phyloP scores from a whole-genome alignment of 106 monocot species.

The Acanthochlamys bracteata region DNA sequence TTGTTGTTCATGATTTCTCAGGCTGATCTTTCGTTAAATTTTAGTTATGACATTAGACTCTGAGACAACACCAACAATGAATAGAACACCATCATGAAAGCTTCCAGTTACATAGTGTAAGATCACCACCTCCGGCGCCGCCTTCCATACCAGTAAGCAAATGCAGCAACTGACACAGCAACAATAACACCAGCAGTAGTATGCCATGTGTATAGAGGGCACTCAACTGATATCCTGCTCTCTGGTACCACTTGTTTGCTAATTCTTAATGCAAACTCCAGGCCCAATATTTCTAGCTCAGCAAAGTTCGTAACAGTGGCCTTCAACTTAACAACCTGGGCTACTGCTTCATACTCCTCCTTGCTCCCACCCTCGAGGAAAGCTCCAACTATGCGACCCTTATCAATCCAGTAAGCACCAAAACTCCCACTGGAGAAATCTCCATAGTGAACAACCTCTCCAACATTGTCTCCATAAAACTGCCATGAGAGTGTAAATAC shows the following conservation, averaged over 20 bases:
- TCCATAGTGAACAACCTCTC: conserved; percentile 76
- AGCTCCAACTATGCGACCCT: conserved; percentile 52
- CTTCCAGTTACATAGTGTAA: too few species aligned
- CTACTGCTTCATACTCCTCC: conserved; percentile 80
- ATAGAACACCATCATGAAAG: too few species aligned
- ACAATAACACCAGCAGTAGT: conserved; percentile 52
- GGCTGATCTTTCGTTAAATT: too few species aligned
- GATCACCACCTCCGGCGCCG: conserved; percentile 51
- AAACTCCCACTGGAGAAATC: conserved; percentile 50
- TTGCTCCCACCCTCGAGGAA: conserved; percentile 79
- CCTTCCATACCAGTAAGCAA: conserved; percentile 80
- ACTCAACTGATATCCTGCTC: conserved; percentile 22
- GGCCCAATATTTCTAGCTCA: conserved; percentile 54
- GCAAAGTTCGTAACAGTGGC: conserved; percentile 18
- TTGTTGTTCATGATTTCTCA: too few species aligned
- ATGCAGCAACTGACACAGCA: conserved; percentile 47
- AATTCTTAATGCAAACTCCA: conserved; percentile 47
- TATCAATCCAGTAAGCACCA: conserved; percentile 79
- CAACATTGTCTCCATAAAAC: conserved; percentile 86
- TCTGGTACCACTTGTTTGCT: conserved; percentile 16
- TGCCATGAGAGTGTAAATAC: conserved; percentile 93
- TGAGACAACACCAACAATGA: too few species aligned
- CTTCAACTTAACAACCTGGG: conserved; percentile 42
- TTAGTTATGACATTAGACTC: too few species aligned
- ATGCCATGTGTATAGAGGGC: conserved; percentile 39